Conservation (phyloP, 2,329 filamentous ascomycete genomes). For the Aspergillus tamarii region DNA sequence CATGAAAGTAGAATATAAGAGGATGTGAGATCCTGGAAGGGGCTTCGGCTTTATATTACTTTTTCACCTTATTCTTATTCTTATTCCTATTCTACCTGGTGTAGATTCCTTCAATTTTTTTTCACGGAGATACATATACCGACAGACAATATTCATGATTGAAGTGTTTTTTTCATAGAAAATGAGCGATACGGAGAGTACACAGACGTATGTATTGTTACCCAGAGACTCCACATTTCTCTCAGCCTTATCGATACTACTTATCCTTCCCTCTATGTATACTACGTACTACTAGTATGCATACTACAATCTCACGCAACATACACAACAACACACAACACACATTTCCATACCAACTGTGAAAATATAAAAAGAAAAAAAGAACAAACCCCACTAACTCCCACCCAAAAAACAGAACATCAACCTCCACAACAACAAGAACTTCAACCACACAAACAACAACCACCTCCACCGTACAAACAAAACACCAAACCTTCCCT, state of each 20-base stretch:
- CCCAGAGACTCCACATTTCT: neutral
- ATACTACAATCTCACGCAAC: no score
- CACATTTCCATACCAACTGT: neutral
- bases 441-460: neutral
- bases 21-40: neutral
- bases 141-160: neutral
- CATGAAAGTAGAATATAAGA: neutral
- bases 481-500: constrained; percentile 30
- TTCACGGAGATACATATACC: no score
- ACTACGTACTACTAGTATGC: neutral
- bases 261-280: neutral
- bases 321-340: no score
- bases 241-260: neutral
- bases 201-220: neutral
- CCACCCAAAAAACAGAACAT: neutral
- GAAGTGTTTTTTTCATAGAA: neutral
- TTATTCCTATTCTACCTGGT: neutral
- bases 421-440: no score
- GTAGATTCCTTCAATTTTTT: neutral
- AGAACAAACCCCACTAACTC: neutral
- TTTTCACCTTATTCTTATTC: neutral
- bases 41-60: neutral
- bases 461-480: neutral
- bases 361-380: no score
- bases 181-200: constrained; percentile 5